Evolutionary conservation across 2,329 filamentous ascomycete species (phyloP), one percentile per base, ranked within the genome.

Genomic region (Leptographium procerum): DNA sequence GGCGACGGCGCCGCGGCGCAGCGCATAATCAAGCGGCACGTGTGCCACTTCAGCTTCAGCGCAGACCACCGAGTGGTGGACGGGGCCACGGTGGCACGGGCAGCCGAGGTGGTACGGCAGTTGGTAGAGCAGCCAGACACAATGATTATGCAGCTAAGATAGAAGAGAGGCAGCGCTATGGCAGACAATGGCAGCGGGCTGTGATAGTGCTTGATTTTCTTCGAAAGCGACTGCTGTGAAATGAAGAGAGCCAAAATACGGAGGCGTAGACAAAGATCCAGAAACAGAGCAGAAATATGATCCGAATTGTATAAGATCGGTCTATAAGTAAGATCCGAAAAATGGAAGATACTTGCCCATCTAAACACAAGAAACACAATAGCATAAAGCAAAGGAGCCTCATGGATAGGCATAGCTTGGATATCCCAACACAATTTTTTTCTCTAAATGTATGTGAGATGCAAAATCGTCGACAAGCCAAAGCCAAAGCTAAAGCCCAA

Each of bases 31-130:
- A 84, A 83, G 72, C 88, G 84, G 70, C 86, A 95, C 67, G 81
- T 95, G 61, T 86, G 87, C 69, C 91, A 95, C 68, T 90, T 97
- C 66, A 97, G 91, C 73, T 97, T 92, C 92, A 92, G 89, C 70
- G 92, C 92, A 7, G 91, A 97, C 72, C 94, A 99, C 72, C 79
- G 94, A 24, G 88, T 97, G 57, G 85, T 97, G 52, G 94, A 99
- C 72, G 94, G 94, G 2, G 92, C 92, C 52, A 96, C 91, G 61
- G 90, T 96, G 82, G 94, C 94, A 24, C 81, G 91, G 64, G 92
- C 92, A 70, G 91, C 90, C 14, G 90, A 91, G 66, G 80, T 87
- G 62, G 88, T 97, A 26, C 84, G 85, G 65, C 77, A 78, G 56
- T 83, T 88, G 65, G 81, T 97, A 45, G 91, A 97, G 74, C 84